Percentiles rank a stretch among this genome's conserved stretches.
These are phyloP conservation scores for Colletotrichum sp. DNA, from an alignment of 2,329 filamentous ascomycete species.

Conservation along the genomic window DNA sequence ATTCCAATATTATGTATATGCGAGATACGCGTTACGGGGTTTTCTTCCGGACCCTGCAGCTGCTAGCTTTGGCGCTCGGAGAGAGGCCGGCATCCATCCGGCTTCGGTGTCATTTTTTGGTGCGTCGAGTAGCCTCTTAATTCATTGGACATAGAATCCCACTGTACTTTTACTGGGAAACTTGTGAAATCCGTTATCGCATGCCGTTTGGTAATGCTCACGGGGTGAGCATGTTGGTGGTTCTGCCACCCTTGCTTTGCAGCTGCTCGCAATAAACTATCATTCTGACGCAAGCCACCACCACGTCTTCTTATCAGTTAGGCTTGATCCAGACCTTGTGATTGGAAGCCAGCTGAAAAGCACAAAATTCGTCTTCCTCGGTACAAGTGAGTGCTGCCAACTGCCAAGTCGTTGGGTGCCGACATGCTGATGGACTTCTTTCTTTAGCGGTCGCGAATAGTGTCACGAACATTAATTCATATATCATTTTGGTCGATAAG, in stretches of 20 bases:
- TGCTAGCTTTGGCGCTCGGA: background rate
- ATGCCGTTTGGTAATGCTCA: background rate
- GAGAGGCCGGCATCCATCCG: background rate
- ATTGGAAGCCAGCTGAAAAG: background rate
- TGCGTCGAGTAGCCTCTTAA: background rate
- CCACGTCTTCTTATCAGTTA: background rate
- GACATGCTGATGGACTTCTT: background rate
- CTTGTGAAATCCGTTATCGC: background rate
- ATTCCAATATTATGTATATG: background rate
- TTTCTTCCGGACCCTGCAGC: background rate
- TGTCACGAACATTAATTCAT: background rate
- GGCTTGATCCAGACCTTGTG: background rate
- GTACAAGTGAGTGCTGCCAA: background rate
- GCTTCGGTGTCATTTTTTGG: background rate
- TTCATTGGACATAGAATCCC: background rate
- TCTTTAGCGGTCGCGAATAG: background rate
- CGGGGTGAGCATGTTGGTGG: background rate
- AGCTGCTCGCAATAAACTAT: background rate
- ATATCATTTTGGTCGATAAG: background rate
- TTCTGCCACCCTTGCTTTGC: background rate
- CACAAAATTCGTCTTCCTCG: background rate
- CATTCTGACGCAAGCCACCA: slow-evolving; percentile 4
- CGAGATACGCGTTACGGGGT: background rate
- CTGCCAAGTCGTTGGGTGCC: background rate
- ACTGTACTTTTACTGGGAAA: background rate